Evolutionary conservation across 1,284 basidiomycete species (phyloP).

Genomic region (Leccinum ponderosum): DNA sequence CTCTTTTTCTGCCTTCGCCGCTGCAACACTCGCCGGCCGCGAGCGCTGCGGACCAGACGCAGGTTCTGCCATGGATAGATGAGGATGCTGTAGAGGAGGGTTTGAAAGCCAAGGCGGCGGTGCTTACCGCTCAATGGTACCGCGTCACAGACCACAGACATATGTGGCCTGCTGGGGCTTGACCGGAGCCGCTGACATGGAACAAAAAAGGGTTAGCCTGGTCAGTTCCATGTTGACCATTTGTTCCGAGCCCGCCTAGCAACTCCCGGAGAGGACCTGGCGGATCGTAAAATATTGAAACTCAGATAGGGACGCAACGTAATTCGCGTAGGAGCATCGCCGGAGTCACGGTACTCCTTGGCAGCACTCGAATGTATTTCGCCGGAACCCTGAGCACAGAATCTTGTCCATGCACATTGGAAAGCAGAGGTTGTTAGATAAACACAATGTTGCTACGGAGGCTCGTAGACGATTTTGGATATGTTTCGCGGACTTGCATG

Average conservation of each 20-base stretch:
- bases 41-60: conserved; percentile 29
- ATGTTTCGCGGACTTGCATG: background rate
- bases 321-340: background rate
- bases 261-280: conserved; percentile 29
- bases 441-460: conserved; percentile 1
- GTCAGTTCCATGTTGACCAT: conserved; percentile 11
- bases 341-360: background rate
- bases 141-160: conserved; percentile 32
- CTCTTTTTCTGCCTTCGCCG: conserved; percentile 43
- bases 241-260: conserved; percentile 32
- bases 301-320: conserved; percentile 19
- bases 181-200: conserved; percentile 34
- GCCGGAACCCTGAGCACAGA: background rate
- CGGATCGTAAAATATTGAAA: conserved; percentile 16
- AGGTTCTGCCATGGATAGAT: conserved; percentile 24
- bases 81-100: conserved; percentile 2
- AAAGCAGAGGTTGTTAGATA: background rate
- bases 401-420: background rate
- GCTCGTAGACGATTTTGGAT: background rate
- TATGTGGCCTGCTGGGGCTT: conserved; percentile 26
- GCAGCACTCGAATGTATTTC: background rate
- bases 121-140: conserved; percentile 19
- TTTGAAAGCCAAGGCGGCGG: conserved; percentile 8
- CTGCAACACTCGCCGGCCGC: conserved; percentile 16
- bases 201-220: conserved; percentile 26